A percentile compares a stretch with the other conserved stretches of the same genome.
These are phyloP conservation scores for Rubia peregrina DNA, from an alignment of 305 asterid species.

Conservation along the genomic window DNA sequence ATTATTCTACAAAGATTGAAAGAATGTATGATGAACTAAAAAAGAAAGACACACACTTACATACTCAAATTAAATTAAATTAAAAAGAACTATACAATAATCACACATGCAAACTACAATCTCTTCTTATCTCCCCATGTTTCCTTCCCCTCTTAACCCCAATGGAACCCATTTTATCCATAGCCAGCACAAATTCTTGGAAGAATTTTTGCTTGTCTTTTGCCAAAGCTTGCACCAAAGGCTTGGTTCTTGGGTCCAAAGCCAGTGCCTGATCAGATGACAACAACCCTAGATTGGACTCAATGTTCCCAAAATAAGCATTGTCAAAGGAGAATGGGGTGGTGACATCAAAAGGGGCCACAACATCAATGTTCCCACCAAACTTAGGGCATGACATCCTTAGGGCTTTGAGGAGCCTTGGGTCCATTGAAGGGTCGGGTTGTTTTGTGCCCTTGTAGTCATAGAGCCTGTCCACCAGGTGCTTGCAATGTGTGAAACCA, in stretches of 20 bases:
- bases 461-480: constrained; percentile 58
- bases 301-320: constrained; percentile 80
- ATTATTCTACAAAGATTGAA: no score
- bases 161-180: constrained; percentile 93
- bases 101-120: constrained; percentile 45
- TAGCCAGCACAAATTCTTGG: constrained; percentile 60
- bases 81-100: neutral
- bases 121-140: constrained; percentile 77
- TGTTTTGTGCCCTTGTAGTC: constrained; percentile 48
- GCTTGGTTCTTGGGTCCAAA: constrained; percentile 70
- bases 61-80: no score
- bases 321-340: constrained; percentile 86
- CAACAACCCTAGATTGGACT: constrained; percentile 65
- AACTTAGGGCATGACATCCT: constrained; percentile 72
- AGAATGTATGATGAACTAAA: no score
- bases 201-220: constrained; percentile 63
- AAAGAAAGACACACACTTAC: no score
- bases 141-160: constrained; percentile 72
- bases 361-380: constrained; percentile 70
- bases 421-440: constrained; percentile 65
- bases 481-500: constrained; percentile 82
- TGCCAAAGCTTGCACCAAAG: constrained; percentile 61
- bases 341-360: constrained; percentile 86
- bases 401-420: constrained; percentile 70
- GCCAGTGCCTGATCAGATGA: constrained; percentile 66